Evolutionary conservation across 116 monocot genomes (phyloP).

Genomic region (Thalassia testudinum): DNA sequence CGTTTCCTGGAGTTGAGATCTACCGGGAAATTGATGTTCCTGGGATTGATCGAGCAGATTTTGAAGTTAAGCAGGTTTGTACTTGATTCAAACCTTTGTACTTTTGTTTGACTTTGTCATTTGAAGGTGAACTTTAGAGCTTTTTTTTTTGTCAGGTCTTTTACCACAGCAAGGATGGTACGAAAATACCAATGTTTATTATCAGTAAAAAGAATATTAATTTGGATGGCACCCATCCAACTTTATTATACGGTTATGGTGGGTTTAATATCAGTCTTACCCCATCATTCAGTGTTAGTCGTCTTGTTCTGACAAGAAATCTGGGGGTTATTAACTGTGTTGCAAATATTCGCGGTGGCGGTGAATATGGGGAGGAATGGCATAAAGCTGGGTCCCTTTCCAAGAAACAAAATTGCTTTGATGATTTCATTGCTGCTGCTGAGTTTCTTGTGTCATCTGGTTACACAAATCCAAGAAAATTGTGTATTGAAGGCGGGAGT

Average conservation of each 20-base stretch:
- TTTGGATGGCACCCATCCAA: constrained; percentile 79
- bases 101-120: too few species aligned
- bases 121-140: too few species aligned
- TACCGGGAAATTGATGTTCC: constrained; percentile 72
- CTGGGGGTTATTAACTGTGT: constrained; percentile 62
- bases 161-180: constrained; percentile 68
- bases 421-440: constrained; percentile 83
- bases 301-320: constrained; percentile 52
- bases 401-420: constrained; percentile 94
- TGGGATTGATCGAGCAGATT: constrained; percentile 56
- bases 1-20: constrained; percentile 47
- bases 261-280: constrained; percentile 83
- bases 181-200: constrained; percentile 87
- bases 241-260: constrained; percentile 85
- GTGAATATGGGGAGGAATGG: constrained; percentile 99
- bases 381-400: constrained; percentile 82
- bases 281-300: constrained; percentile 54
- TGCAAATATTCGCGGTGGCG: constrained; percentile 95
- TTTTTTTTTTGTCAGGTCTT: constrained; percentile 74
- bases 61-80: constrained; percentile 77
- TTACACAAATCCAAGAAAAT: constrained; percentile 44
- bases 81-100: too few species aligned
- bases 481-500: constrained; percentile 96
- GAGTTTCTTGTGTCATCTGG: constrained; percentile 68
- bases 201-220: constrained; percentile 55